phyloP scores from a whole-genome alignment of 1,139 yeast species.

The Diutina sp. region DNA sequence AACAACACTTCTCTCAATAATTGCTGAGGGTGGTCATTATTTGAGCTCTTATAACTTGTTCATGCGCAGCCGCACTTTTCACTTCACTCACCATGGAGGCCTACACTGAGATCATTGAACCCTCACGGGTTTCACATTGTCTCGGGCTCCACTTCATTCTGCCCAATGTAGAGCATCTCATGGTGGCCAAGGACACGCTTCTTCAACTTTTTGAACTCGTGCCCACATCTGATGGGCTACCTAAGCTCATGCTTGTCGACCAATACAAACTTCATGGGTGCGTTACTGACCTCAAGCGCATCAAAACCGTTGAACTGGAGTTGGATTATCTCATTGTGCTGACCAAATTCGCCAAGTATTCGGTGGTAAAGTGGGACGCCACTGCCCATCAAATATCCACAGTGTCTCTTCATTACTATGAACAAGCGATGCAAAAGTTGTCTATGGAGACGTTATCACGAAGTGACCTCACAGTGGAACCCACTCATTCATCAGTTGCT shows the following conservation, averaged over 20 bases:
- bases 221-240: slow-evolving; percentile 10
- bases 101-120: slow-evolving; percentile 68
- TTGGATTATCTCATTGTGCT: slow-evolving; percentile 55
- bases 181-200: slow-evolving; percentile 61
- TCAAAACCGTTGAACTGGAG: slow-evolving; percentile 36
- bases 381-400: slow-evolving; percentile 43
- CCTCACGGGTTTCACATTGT: slow-evolving; percentile 59
- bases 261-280: slow-evolving; percentile 68
- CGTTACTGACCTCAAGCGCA: slow-evolving; percentile 43
- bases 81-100: slow-evolving; percentile 47
- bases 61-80: background rate
- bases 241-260: slow-evolving; percentile 38
- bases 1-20: no score
- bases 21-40: no score
- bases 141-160: slow-evolving; percentile 52
- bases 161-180: slow-evolving; percentile 35
- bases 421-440: slow-evolving; percentile 43
- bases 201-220: slow-evolving; percentile 53
- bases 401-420: slow-evolving; percentile 78
- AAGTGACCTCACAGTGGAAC: slow-evolving; percentile 52
- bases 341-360: slow-evolving; percentile 66
- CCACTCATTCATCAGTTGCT: slow-evolving; percentile 43
- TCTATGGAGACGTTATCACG: slow-evolving; percentile 34
- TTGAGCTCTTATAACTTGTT: background rate
- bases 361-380: slow-evolving; percentile 63